These are phyloP conservation scores for Blastobotrys arbuscula DNA, from an alignment of 1,139 yeast species.

Conservation along the genomic window DNA sequence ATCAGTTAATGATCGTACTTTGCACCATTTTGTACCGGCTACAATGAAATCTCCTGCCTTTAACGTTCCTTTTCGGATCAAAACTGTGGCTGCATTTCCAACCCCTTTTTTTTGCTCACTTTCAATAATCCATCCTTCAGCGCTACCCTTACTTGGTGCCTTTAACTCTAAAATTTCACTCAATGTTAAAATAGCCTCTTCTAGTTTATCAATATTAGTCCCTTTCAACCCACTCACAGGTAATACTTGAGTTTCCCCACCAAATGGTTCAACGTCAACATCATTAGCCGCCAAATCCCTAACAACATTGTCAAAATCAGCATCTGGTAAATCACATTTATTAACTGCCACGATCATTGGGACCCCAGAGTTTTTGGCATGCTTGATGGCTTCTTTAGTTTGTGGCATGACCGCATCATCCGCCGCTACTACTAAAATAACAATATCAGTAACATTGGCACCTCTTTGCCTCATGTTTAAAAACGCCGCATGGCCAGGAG, in stretches of 20 bases:
- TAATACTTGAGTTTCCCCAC: constrained; percentile 92
- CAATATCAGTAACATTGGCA: constrained; percentile 88
- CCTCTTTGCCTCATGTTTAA: constrained; percentile 96
- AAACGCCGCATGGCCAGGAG: constrained; percentile 98
- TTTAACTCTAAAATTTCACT: constrained; percentile 78
- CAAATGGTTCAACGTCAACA: constrained; percentile 84
- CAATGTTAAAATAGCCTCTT: constrained; percentile 80
- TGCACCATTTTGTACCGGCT: constrained; percentile 83
- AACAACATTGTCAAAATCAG: constrained; percentile 65
- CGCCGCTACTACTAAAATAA: constrained; percentile 92
- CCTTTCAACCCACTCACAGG: constrained; percentile 85
- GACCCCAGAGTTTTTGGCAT: constrained; percentile 77
- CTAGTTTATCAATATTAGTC: constrained; percentile 78
- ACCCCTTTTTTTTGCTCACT: constrained; percentile 76
- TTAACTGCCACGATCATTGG: constrained; percentile 89
- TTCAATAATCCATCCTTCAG: constrained; percentile 90
- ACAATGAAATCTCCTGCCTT: constrained; percentile 66
- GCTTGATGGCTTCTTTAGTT: constrained; percentile 91
- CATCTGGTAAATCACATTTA: constrained; percentile 79
- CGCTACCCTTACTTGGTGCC: constrained; percentile 48
- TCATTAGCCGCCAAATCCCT: constrained; percentile 73
- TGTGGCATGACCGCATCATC: constrained; percentile 99
- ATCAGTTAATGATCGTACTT: constrained; percentile 75
- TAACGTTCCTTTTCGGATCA: constrained; percentile 74
- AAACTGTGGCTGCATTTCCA: constrained; percentile 81